Evolutionary conservation across 2,329 filamentous ascomycete species (phyloP), one percentile per base, ranked within the genome.

Genomic region (Fusarium nurragi): DNA sequence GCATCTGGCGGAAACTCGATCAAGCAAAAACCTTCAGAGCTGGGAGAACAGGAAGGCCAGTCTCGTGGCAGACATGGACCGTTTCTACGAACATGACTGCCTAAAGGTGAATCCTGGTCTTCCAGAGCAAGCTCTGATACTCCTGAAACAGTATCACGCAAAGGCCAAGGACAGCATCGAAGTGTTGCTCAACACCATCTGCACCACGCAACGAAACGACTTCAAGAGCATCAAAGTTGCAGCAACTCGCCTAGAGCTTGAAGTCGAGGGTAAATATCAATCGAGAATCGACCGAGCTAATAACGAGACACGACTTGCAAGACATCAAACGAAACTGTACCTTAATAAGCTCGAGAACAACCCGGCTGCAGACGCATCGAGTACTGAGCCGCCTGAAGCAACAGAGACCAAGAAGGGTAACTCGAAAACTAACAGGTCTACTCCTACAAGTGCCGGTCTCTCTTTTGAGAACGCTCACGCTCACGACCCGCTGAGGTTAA

Each of bases 381-480:
- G 23, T 41, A 16, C 21, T 25, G 22, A 13, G n/a, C 38, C 38
- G n/a, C 38, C 38, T 23, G 38, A n/a, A 41, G 23, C 38, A 25
- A 10, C 38, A 16, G 16, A 14, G 38, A 12, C 10, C 25, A 19
- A n/a, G n/a, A 19, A 13, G 23, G 26, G 30, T 16, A 28, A n/a
- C 18, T 8, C 5, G 14, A 12, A 13, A 14, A 13, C 4, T 13
- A 23, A 4, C 14, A n/a, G 4, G 5, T 13, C 16, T 7, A 7
- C 11, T 30, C 32, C 47, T 43, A 22, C 12, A 13, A 63, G 60
- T 26, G 50, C n/a, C 26, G 60, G 58, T 12, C 5, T 25, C 10
- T 21, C 19, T 26, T 63, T 63, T n/a, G 55, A 60, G 13, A 13
- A 4, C 5, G 46, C 25, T 8, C 12, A 19, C 13, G 10, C 6